Conservation (phyloP, 2,329 filamentous ascomycete genomes). For the Diaporthe citrichinensis region DNA sequence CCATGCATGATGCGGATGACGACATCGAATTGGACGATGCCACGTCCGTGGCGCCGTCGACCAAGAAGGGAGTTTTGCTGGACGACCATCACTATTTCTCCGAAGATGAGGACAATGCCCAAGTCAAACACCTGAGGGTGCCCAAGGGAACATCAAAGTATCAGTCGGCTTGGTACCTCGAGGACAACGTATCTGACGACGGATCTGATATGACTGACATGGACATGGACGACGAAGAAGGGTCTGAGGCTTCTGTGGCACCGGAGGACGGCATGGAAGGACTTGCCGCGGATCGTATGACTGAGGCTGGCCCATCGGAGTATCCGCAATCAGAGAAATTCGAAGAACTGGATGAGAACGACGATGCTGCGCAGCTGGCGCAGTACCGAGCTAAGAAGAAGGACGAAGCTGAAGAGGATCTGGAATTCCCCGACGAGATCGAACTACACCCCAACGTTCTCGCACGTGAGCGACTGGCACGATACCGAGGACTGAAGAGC, state of each 20-base stretch:
- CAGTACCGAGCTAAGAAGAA: conserved; percentile 85
- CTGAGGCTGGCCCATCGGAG: conserved; percentile 86
- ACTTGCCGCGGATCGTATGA: conserved; percentile 74
- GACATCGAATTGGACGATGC: conserved; percentile 54
- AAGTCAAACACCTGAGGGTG: conserved; percentile 76
- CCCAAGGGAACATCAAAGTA: conserved; percentile 95
- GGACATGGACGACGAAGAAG: conserved; percentile 71
- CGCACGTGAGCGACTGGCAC: conserved; percentile 85
- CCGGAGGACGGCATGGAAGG: conserved; percentile 90
- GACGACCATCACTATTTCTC: conserved; percentile 99
- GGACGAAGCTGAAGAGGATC: conserved; percentile 88
- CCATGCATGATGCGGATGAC: conserved; percentile 78
- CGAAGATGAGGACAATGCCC: conserved; percentile 79
- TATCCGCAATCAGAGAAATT: conserved; percentile 97
- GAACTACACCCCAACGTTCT: conserved; percentile 91
- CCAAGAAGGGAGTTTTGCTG: conserved; percentile 88
- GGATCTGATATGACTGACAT: conserved; percentile 86
- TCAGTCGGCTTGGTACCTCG: conserved; percentile 93
- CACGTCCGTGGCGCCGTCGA: conserved; percentile 60
- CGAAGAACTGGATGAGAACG: conserved; percentile 86
- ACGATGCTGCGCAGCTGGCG: conserved; percentile 80
- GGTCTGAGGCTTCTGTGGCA: conserved; percentile 67
- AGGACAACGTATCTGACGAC: conserved; percentile 81
- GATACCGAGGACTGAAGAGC: conserved; percentile 94
- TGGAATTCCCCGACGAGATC: conserved; percentile 97